These are phyloP conservation scores for Lolium rigidum DNA, from an alignment of 176 grass and related monocot species.

Conservation along the genomic window DNA sequence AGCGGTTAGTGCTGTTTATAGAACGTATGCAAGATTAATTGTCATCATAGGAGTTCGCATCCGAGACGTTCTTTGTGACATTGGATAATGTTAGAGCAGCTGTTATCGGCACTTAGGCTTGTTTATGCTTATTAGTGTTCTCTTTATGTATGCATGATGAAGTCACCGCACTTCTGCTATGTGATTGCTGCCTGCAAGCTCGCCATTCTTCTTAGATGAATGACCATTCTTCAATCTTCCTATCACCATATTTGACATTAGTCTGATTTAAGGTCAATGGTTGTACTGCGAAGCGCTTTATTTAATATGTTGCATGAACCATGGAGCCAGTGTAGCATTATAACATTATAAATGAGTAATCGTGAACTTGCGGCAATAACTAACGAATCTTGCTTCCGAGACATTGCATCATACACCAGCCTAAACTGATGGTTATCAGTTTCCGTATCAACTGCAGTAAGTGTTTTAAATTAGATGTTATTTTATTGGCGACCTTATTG, in stretches of 20 bases:
- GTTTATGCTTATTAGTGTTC: background rate
- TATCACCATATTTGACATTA: background rate
- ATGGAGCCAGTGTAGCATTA: background rate
- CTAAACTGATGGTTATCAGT: background rate
- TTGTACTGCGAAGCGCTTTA: conserved; percentile 8
- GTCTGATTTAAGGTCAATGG: background rate
- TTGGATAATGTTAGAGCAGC: background rate
- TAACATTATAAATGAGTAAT: background rate
- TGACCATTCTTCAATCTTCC: background rate
- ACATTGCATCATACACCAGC: conserved; percentile 27
- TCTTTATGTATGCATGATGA: background rate
- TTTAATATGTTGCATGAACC: conserved; percentile 23
- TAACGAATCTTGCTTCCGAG: background rate
- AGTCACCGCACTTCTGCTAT: conserved; percentile 5
- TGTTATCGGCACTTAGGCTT: background rate
- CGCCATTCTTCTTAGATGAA: background rate
- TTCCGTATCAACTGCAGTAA: background rate
- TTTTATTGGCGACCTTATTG: background rate
- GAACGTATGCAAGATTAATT: background rate
- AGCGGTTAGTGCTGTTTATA: conserved; percentile 9
- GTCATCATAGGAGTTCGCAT: background rate
- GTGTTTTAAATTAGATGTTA: conserved; percentile 11
- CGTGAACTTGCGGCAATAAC: background rate
- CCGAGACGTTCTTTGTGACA: background rate
- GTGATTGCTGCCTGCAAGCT: conserved; percentile 8